Evolutionary conservation across 208 protist genomes (phyloP).

Genomic region (Acanthamoeba lenticulata): DNA sequence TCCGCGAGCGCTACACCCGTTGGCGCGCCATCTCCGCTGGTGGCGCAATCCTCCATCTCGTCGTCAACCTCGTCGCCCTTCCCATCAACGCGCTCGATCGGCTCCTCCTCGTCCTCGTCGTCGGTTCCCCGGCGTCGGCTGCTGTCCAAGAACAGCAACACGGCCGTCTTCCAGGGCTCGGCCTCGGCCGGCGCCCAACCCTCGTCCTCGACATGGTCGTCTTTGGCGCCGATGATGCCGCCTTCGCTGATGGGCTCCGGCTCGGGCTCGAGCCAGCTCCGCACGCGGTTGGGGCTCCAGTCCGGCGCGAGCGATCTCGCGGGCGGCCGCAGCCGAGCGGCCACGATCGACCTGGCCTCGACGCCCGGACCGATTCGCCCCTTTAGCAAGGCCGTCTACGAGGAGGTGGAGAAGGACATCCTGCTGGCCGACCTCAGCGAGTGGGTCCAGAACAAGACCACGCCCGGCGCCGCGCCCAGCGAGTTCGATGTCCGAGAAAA

Average conservation of each 20-base stretch:
- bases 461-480: background rate
- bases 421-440: background rate
- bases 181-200: too few species aligned
- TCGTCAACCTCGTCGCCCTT: background rate
- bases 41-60: background rate
- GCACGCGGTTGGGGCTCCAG: too few species aligned
- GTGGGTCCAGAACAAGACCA: slow-evolving; percentile 2
- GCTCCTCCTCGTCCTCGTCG: too few species aligned
- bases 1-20: background rate
- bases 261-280: too few species aligned
- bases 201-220: too few species aligned
- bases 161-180: too few species aligned
- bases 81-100: too few species aligned
- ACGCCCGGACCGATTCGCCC: background rate
- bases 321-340: background rate
- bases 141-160: too few species aligned
- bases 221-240: too few species aligned
- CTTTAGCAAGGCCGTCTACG: background rate
- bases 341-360: background rate
- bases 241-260: too few species aligned
- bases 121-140: too few species aligned
- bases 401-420: slow-evolving; percentile 1
- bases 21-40: background rate
- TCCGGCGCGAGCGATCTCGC: background rate
- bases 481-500: background rate